Conservation (phyloP, 495 filamentous ascomycete genomes). For the Chaetomidium leptoderma region DNA sequence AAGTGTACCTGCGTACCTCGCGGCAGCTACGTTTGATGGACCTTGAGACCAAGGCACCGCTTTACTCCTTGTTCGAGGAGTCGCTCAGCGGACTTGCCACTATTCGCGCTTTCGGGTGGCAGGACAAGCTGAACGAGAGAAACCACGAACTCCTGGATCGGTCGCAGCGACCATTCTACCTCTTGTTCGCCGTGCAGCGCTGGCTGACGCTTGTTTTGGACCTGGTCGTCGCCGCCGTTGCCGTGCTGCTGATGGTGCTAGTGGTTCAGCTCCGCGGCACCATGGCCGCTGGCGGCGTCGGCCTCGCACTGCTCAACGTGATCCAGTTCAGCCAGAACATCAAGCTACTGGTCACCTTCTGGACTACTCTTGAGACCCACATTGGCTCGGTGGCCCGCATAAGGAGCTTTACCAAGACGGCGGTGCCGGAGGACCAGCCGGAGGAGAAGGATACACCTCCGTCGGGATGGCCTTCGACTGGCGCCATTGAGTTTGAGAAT, state of each 20-base stretch:
- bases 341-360: slow-evolving; percentile 32
- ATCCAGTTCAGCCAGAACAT: slow-evolving; percentile 28
- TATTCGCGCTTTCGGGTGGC: slow-evolving; percentile 47
- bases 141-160: slow-evolving; percentile 50
- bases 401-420: slow-evolving; percentile 49
- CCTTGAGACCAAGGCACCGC: slow-evolving; percentile 38
- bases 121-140: slow-evolving; percentile 25
- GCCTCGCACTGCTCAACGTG: slow-evolving; percentile 19
- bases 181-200: slow-evolving; percentile 45
- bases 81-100: slow-evolving; percentile 43
- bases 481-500: slow-evolving; percentile 47
- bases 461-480: slow-evolving; percentile 37
- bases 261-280: no score
- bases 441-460: slow-evolving; percentile 10
- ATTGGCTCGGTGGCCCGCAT: slow-evolving; percentile 51
- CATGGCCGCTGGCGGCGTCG: slow-evolving; percentile 42
- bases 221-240: slow-evolving; percentile 41
- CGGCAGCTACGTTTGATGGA: slow-evolving; percentile 57
- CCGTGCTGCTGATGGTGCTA: slow-evolving; percentile 35
- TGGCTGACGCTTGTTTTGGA: slow-evolving; percentile 50
- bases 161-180: slow-evolving; percentile 43
- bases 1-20: slow-evolving; percentile 53
- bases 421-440: slow-evolving; percentile 41
- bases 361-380: slow-evolving; percentile 41
- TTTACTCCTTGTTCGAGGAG: slow-evolving; percentile 41